Base-by-base conservation (phyloP, 768 basidiomycete species). In the Antrodiella citrinella region DNA sequence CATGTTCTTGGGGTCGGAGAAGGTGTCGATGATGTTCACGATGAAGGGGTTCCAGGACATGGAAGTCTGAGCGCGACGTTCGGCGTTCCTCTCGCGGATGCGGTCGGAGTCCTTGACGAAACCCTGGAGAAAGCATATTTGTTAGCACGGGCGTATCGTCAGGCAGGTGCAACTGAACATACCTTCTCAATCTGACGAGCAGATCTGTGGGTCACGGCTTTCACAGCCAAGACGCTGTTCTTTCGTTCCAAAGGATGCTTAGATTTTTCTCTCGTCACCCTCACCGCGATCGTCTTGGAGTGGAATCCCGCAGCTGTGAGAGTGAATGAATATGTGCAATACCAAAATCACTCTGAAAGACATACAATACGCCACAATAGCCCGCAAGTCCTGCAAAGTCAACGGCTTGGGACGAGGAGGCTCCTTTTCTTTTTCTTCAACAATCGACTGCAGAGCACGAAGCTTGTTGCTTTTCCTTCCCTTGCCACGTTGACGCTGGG, bases 21-120 rank as follows among this genome's bases (percentile, higher is more conserved):
- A 77, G 0, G 62, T 63, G 45, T 72, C 65, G 25, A 78, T 52
- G 2, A 78, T 60, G 3, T 76, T 75, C 5, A 66, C 65, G 26
- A 80, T 58, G 65, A 79, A 82, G 0, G 80, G 73, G 48, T 69
- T 73, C 81, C 80, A 82, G 3, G 69, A 68, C 19, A 82, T 62
- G 42, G 55, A 52, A 13, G 60, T 58, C 9, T 82, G 72, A 13
- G 57, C 52, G 15, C 57, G 57, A 24, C 73, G 69, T 63, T 82
- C 81, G 3, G 57, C 50, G 51, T 75, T 54, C 35, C 55, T 56
- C 22, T 30, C 21, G 35, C 56, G 46, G 25, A 43, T 18, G 5
- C 7, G 7, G 30, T 35, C 30, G 30, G 30, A 35, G 30, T 35
- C 30, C 30, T n/a, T n/a, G n/a, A 35, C 7, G 30, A 35, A 15